These are phyloP conservation scores for Nephelium lappaceum DNA, from an alignment of 345 rosid species.

Conservation along the genomic window DNA sequence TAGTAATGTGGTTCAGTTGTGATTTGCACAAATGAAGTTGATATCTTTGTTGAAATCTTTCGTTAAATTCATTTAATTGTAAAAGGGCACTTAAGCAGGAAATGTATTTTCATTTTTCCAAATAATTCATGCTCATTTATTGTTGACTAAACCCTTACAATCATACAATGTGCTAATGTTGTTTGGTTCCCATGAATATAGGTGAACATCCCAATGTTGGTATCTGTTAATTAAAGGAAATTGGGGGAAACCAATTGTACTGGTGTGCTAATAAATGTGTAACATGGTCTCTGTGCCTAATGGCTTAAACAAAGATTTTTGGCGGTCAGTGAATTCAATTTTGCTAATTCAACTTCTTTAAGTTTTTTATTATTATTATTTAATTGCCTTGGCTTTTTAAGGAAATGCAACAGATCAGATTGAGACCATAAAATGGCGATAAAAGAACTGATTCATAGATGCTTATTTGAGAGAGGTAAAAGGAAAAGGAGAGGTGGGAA, in stretches of 20 bases:
- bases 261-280: background rate
- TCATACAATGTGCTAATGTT: background rate
- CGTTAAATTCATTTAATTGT: no score
- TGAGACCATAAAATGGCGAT: background rate
- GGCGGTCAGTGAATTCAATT: background rate
- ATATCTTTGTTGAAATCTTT: no score
- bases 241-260: background rate
- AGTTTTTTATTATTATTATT: no score
- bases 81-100: no score
- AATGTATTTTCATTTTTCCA: no score
- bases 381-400: background rate
- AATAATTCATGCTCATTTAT: background rate
- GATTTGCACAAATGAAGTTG: no score
- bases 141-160: background rate
- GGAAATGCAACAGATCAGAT: background rate
- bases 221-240: background rate
- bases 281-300: no score
- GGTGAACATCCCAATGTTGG: background rate
- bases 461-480: background rate
- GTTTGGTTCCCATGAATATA: background rate
- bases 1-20: no score
- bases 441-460: no score
- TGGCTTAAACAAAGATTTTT: background rate
- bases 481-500: background rate
- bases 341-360: no score